These are phyloP conservation scores for Ophiostoma sp. DNA, from an alignment of 2,329 filamentous ascomycete genomes.

Conservation along the genomic window DNA sequence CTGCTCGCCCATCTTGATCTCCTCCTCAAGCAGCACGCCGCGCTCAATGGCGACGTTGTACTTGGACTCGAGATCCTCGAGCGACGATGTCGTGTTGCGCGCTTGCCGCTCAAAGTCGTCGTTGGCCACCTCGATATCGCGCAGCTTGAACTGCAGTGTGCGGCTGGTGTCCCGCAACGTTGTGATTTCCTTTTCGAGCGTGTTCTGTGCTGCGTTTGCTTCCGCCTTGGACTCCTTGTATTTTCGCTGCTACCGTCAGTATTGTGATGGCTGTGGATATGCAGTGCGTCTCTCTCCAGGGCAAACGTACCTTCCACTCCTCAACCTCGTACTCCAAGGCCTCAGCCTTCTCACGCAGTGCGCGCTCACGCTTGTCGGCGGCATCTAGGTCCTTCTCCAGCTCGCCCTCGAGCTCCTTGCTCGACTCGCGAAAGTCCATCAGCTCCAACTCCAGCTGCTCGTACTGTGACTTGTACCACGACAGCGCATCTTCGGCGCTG, in stretches of 20 bases:
- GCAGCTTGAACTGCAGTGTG: constrained; percentile 72
- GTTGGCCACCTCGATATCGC: constrained; percentile 95
- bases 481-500: constrained; percentile 66
- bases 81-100: constrained; percentile 87
- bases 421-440: constrained; percentile 88
- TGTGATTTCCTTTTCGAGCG: constrained; percentile 93
- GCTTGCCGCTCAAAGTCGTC: constrained; percentile 97
- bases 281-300: constrained; percentile 1
- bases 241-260: constrained; percentile 60
- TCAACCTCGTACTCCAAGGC: constrained; percentile 81
- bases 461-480: constrained; percentile 96
- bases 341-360: constrained; percentile 82
- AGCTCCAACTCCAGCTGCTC: constrained; percentile 87
- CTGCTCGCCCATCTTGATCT: constrained; percentile 84
- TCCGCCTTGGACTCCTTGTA: constrained; percentile 93
- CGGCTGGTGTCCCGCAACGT: constrained; percentile 79
- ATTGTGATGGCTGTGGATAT: neutral
- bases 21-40: constrained; percentile 88
- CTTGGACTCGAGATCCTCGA: constrained; percentile 95
- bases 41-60: constrained; percentile 93
- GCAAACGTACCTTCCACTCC: constrained; percentile 81
- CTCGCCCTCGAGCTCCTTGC: constrained; percentile 88
- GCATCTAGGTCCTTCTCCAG: constrained; percentile 94
- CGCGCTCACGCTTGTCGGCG: constrained; percentile 85
- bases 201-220: constrained; percentile 75